phyloP scores from a whole-genome alignment of 257 asterid species.

The Penstemon newberryi region DNA sequence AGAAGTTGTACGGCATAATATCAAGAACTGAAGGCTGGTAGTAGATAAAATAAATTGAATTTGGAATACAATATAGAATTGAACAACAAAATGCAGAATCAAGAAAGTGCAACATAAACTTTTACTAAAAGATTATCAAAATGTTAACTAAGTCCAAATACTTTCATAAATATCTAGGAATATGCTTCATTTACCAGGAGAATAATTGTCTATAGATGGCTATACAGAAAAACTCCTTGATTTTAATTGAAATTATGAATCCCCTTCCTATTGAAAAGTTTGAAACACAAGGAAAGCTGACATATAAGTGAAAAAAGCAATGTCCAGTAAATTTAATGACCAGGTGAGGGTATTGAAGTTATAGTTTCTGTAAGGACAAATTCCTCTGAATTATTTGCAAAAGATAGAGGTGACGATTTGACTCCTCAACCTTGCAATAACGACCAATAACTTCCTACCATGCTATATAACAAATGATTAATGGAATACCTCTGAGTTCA shows the following conservation, averaged over 20 bases:
- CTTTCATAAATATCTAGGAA: background rate
- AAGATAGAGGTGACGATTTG: background rate
- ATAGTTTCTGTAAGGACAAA: background rate
- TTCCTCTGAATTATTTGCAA: background rate
- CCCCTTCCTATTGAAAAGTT: too few relatives aligned
- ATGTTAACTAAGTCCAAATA: background rate
- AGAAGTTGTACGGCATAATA: background rate
- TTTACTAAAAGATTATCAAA: too few relatives aligned
- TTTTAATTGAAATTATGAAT: too few relatives aligned
- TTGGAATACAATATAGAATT: background rate
- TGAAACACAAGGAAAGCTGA: conserved; percentile 7
- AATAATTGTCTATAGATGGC: too few relatives aligned
- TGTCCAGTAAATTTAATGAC: background rate
- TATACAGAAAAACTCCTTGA: too few relatives aligned
- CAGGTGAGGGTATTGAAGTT: background rate
- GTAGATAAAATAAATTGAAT: conserved; percentile 2
- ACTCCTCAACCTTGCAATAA: background rate
- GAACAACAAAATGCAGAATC: conserved; percentile 8
- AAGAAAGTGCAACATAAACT: background rate
- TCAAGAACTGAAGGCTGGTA: background rate
- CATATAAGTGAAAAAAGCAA: background rate
- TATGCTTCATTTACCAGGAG: too few relatives aligned
- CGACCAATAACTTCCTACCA: conserved; percentile 14
- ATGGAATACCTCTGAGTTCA: conserved; percentile 35
- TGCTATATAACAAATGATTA: conserved; percentile 5